Percentiles rank a stretch among this genome's conserved stretches.
Conservation (phyloP, 306 rosid species). For the Lupinus albus region DNA sequence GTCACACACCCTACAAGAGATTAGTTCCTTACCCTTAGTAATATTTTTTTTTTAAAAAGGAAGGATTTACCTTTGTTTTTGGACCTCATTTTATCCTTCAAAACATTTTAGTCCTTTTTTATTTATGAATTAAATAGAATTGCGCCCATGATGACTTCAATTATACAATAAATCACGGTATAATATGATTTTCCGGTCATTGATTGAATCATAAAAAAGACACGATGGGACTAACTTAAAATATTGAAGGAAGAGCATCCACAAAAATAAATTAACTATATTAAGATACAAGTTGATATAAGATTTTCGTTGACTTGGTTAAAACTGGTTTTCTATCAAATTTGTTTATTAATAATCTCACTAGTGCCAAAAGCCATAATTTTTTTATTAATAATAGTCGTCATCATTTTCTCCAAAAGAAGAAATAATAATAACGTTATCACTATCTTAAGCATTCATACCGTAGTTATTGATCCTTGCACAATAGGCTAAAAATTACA, state of each 20-base stretch:
- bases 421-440: background rate
- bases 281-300: background rate
- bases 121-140: background rate
- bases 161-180: background rate
- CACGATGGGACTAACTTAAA: background rate
- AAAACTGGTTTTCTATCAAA: background rate
- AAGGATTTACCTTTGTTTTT: background rate
- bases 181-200: slow-evolving; percentile 17
- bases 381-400: slow-evolving; percentile 2
- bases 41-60: too few species aligned
- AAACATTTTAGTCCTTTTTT: background rate
- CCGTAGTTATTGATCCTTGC: background rate
- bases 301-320: slow-evolving; percentile 1
- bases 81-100: slow-evolving; percentile 34
- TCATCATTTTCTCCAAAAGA: background rate
- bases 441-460: slow-evolving; percentile 2
- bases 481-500: background rate
- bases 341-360: background rate
- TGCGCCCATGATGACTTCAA: background rate
- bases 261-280: too few species aligned
- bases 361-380: background rate
- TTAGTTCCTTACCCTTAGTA: too few species aligned
- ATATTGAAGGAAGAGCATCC: too few species aligned
- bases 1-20: too few species aligned
- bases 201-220: background rate